Conservation (phyloP, 2,329 filamentous ascomycete genomes). For the Lasiodiplodia citricola region DNA sequence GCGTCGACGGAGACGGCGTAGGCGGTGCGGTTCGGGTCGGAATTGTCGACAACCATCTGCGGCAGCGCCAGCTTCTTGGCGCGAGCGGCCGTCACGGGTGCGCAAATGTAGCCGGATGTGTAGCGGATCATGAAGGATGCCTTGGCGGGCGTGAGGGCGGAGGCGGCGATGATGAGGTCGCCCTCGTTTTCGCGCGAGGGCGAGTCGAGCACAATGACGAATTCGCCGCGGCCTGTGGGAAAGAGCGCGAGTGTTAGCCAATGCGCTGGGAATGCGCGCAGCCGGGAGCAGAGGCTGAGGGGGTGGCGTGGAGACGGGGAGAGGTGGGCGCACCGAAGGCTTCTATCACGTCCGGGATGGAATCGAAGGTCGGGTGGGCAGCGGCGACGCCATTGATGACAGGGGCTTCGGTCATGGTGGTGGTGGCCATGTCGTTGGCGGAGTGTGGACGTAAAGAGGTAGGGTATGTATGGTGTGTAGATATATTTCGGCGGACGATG, state of each 20-base stretch:
- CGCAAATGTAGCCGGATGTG: constrained; percentile 88
- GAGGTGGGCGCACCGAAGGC: constrained; percentile 46
- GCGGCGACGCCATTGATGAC: constrained; percentile 27
- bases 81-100: constrained; percentile 73
- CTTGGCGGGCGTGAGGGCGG: constrained; percentile 82
- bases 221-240: constrained; percentile 69
- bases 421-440: constrained; percentile 5
- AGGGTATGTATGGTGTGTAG: background rate
- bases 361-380: constrained; percentile 49
- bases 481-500: constrained; percentile 14
- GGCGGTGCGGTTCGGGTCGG: constrained; percentile 88
- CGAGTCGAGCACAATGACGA: constrained; percentile 94
- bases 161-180: constrained; percentile 92
- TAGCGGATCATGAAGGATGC: constrained; percentile 96
- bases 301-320: background rate
- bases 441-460: background rate
- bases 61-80: constrained; percentile 77
- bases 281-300: background rate
- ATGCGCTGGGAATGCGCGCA: background rate
- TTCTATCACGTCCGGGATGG: constrained; percentile 52
- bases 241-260: constrained; percentile 28
- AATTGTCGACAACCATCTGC: constrained; percentile 77
- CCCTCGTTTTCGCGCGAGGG: constrained; percentile 95
- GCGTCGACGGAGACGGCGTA: constrained; percentile 93
- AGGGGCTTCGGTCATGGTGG: background rate